Base-by-base conservation (phyloP, 352 stramenopile species). In the Globisporangium emineosum region DNA sequence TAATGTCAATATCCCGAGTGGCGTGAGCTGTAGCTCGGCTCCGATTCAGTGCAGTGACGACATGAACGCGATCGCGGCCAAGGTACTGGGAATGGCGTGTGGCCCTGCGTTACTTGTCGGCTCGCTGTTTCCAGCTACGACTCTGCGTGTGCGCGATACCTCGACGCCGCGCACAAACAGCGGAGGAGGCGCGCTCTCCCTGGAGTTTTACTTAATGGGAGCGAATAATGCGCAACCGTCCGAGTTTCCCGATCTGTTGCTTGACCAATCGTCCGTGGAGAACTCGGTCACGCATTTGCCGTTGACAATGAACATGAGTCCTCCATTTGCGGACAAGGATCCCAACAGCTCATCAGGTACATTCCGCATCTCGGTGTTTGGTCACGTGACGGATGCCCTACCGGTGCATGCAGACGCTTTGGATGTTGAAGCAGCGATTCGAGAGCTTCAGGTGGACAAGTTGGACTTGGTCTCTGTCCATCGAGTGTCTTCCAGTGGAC, bases 351-450 rank as follows among this genome's bases (percentile, higher is more conserved):
- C 21, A 30, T 5, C 19, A 2, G 56, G 37, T 9, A 56, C 35
- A 12, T 69, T 69, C 21, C 57, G 57, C 35, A 30, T 69, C 5
- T 30, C 33, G 12, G 29, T 69, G 6, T 64, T 64, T 56, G 56
- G 50, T 27, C 56, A 30, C 12, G 30, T 17, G 51, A 69, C 63
- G 13, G 50, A 30, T 10, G 25, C 8, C 5, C 25, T 69, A 1
- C 6, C 63, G 15, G 37, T 69, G 27, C 4, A 51, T 1, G 47
- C 55, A 3, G 57, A 69, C 32, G 57, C 63, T 13, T 40, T 37
- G 2, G 21, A 52, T 15, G 33, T 65, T 5, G 63, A 64, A 33
- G 57, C 47, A 25, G 63, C 63, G 49, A 56, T 69, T n/a, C 56
- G 30, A 0, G 13, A 19, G 15, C 57, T 69, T 33, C 32, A 43